These are phyloP conservation scores for Herpetomonas samuelpessoai DNA, from an alignment of 208 protist species.

Conservation along the genomic window DNA sequence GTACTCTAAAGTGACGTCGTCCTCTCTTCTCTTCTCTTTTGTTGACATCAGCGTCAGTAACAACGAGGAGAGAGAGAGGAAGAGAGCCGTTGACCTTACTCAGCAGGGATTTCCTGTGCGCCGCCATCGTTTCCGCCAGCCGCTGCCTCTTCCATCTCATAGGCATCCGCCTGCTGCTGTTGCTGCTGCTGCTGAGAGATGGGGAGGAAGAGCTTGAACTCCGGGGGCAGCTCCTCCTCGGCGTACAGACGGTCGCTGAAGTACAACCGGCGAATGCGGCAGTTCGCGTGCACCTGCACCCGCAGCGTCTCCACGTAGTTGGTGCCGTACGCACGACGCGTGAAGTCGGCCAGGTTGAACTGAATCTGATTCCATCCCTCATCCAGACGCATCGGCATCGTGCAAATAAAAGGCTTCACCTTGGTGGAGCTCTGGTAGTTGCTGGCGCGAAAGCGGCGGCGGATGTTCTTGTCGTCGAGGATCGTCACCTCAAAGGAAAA, in stretches of 20 bases:
- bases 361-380: conserved; percentile 99
- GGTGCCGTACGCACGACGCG: conserved; percentile 98
- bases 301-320: conserved; percentile 99
- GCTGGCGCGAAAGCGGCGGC: conserved; percentile 97
- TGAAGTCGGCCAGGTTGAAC: conserved; percentile 99
- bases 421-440: conserved; percentile 99
- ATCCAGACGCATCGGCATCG: conserved; percentile 99
- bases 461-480: conserved; percentile 99
- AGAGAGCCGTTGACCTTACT: neutral
- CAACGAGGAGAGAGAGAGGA: neutral
- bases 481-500: conserved; percentile 99
- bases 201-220: conserved; percentile 99
- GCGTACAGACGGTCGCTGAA: conserved; percentile 99
- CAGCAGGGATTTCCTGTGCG: conserved; percentile 1
- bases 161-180: conserved; percentile 9
- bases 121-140: conserved; percentile 14
- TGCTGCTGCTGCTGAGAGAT: conserved; percentile 74
- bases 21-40: too few species aligned
- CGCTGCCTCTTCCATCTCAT: conserved; percentile 17
- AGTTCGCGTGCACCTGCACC: conserved; percentile 99
- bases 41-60: too few species aligned
- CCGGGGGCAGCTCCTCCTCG: conserved; percentile 98
- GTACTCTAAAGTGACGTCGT: too few species aligned
- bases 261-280: conserved; percentile 98
- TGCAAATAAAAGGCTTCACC: conserved; percentile 99